Base-by-base conservation (phyloP, 352 stramenopile species). In the Pythium folliculosum region DNA sequence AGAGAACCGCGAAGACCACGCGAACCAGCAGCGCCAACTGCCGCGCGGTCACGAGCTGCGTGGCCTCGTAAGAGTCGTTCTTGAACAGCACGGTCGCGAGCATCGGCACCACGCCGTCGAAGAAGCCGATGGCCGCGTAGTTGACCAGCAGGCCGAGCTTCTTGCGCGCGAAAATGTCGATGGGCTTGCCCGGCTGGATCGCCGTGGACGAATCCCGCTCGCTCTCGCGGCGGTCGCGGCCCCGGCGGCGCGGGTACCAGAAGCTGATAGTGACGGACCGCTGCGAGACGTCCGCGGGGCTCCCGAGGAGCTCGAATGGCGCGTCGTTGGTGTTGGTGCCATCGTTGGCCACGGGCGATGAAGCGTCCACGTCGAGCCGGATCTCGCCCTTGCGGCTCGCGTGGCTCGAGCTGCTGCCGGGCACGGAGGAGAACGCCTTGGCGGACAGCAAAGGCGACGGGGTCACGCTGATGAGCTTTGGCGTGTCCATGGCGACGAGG, bases 191-290 rank as follows among this genome's bases (percentile, higher is more conserved):
- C 27, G 47, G 40, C n/a, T 71, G 56, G 38, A 71, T 65, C 47
- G 56, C 47, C 3, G 54, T 71, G 6, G 53, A 51, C 30, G 44
- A 37, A 32, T 49, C 51, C 49, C 43, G 40, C 12, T 51, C 21
- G 4, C 1, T 21, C 16, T 7, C 8, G n/a, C 37, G 16, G 25
- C 50, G 25, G 8, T 40, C 21, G 16, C 35, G 59, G 5, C 32
- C 27, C 4, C 40, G 59, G 5, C 47, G 32, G 17, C 54, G 37
- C 37, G 64, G 64, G 64, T 45, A 71, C 64, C 64, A 71, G 30
- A 71, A 71, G 64, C 56, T 71, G n/a, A 71, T 71, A 37, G 54
- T 64, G 23, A 53, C 32, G 21, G 59, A 57, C 6, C 48, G 47
- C 14, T 57, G 59, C 21, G 59, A 57, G n/a, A 51, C 54, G 35